Conservation (phyloP, 2,329 filamentous ascomycete species). For the Sporothrix pallida region DNA sequence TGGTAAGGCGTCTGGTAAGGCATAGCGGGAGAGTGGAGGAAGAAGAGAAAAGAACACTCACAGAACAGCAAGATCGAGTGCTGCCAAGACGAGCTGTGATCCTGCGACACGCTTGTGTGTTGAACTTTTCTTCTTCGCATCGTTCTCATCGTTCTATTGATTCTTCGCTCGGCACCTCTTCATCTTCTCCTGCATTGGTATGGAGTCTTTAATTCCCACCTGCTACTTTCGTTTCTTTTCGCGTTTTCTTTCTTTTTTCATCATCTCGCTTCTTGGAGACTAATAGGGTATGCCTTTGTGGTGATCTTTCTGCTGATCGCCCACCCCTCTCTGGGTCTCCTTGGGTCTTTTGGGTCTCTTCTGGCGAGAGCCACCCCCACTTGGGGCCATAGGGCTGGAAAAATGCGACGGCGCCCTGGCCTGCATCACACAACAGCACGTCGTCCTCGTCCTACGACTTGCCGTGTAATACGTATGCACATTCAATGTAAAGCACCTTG, state of each 20-base stretch:
- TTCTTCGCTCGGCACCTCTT: not conserved
- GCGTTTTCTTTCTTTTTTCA: not conserved
- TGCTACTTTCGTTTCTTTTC: not conserved
- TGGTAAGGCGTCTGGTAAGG: not conserved
- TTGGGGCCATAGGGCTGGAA: slow-evolving; percentile 18
- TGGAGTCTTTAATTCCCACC: too few relatives aligned
- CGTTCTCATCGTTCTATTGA: too few relatives aligned
- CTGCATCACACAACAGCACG: not conserved
- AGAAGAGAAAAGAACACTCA: not conserved
- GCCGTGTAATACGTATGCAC: not conserved
- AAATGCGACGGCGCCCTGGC: not conserved
- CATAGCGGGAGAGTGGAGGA: not conserved
- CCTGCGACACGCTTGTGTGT: not conserved
- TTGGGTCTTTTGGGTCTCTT: too few relatives aligned
- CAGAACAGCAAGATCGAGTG: not conserved
- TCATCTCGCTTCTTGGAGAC: not conserved
- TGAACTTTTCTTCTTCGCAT: too few relatives aligned
- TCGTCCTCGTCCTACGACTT: not conserved
- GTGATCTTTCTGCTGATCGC: not conserved
- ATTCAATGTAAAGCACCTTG: not conserved
- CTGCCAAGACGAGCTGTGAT: slow-evolving; percentile 1
- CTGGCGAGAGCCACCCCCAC: not conserved
- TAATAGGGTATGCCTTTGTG: not conserved
- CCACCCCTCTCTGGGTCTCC: not conserved
- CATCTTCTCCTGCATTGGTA: not conserved